Percentiles rank a stretch among this genome's conserved stretches.
phyloP scores from a whole-genome alignment of 768 basidiomycete genomes.

The Agrocybe praecox region DNA sequence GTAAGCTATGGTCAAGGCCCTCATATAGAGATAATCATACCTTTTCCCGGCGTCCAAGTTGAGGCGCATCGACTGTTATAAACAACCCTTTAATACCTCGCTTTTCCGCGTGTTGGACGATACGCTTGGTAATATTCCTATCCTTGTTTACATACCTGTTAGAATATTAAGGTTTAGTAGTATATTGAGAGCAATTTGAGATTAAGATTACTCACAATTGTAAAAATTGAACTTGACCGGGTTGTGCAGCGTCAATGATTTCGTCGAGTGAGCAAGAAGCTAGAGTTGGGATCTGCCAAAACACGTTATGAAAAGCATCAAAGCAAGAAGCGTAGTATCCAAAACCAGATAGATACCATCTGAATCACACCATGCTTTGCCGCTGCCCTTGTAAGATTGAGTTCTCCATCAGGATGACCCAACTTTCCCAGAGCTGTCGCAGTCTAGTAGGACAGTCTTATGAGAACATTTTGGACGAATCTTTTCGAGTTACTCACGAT shows the following conservation, averaged over 20 bases:
- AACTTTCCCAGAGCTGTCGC: conserved; percentile 92
- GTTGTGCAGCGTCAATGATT: conserved; percentile 82
- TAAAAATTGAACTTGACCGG: conserved; percentile 81
- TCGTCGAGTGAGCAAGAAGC: conserved; percentile 97
- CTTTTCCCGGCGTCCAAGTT: conserved; percentile 93
- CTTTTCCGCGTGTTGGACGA: conserved; percentile 88
- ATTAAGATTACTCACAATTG: conserved; percentile 60
- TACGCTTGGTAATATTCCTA: conserved; percentile 77
- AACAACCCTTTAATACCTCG: conserved; percentile 93
- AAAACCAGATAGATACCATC: conserved; percentile 35
- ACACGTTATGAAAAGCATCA: neutral
- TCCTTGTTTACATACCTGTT: conserved; percentile 92
- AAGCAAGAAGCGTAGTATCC: conserved; percentile 24
- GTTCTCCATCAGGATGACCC: conserved; percentile 94
- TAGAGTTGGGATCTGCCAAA: conserved; percentile 79
- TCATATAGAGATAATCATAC: conserved; percentile 78
- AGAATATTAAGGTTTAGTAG: neutral
- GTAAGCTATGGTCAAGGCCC: conserved; percentile 63
- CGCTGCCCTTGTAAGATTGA: conserved; percentile 87
- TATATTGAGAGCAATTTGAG: neutral
- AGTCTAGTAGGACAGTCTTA: conserved; percentile 28
- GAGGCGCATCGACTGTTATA: conserved; percentile 98
- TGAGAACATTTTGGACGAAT: neutral
- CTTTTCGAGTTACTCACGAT: conserved; percentile 50
- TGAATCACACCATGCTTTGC: conserved; percentile 61